Base-by-base conservation (phyloP, 2,329 filamentous ascomycete genomes). In the Aspergillus sp. region DNA sequence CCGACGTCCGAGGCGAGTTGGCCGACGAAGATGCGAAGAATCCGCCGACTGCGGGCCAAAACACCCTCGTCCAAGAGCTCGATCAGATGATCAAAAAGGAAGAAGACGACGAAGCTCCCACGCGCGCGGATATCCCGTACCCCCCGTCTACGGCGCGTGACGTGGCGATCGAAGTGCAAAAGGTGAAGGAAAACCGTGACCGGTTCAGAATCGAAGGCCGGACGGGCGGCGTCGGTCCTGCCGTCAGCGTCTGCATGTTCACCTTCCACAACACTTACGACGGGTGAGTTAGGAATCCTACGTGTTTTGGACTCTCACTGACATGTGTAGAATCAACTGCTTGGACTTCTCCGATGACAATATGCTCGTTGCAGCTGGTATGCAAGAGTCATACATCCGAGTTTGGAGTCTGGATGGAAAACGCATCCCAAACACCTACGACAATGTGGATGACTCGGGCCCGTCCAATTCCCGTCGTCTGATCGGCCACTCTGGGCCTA, bases 221-320 rank as follows among this genome's bases (percentile, higher is more conserved):
- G 36, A 94, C 90, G 12, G 91, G 92, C 16, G 94, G 93, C 9
- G 85, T 93, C 54, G 92, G 93, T 14, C 87, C 92, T 56, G 88
- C 88, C 26, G 83, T 97, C 60, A 96, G 92, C 69, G 89, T 96
- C 24, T 95, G 91, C 81, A 98, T 98, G 90, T 97, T 96, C 74
- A 99, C 95, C 0, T 96, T 98, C 71, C 95, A 99, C 80, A 99
- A 99, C 75, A 96, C 91, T 0, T 88, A 92, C 63, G 92, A 96
- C 75, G 90, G 87, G 91, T 93, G 79, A 80, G 86, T 63, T 39
- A 36, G 36, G 46, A 2, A 14, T 52, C 3, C 9, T 2, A 24
- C n/a, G 4, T 6, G 18, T 12, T 39, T 36, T 7, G 20, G 4
- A 20, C 45, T 39, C 24, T 18, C 10, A 18, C 53, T 60, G 53